Percentiles rank a stretch among this genome's conserved stretches.
These are phyloP conservation scores for Artemisia tridentata DNA, from an alignment of 129 eudicot genomes.

Conservation along the genomic window DNA sequence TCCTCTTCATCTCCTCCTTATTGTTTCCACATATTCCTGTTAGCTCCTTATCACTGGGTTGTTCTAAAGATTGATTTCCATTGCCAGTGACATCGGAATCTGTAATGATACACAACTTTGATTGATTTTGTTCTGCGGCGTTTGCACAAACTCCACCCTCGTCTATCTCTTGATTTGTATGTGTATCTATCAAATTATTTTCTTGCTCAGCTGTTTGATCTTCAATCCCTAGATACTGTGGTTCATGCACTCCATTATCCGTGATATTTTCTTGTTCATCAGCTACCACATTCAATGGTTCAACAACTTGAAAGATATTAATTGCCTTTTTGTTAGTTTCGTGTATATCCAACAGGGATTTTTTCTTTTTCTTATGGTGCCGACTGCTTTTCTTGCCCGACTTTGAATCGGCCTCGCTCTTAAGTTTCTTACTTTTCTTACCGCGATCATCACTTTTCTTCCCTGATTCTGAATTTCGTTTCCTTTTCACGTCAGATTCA, in stretches of 20 bases:
- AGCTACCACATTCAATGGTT: slow-evolving; percentile 14
- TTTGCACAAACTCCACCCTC: slow-evolving; percentile 18
- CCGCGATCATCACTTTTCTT: slow-evolving; percentile 3
- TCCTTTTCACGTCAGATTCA: slow-evolving; percentile 19
- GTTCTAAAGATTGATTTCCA: slow-evolving; percentile 8
- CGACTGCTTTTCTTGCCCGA: not conserved
- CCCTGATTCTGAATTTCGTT: slow-evolving; percentile 20
- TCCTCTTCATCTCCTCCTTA: slow-evolving; percentile 16
- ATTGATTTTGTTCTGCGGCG: not conserved
- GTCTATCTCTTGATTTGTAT: slow-evolving; percentile 3
- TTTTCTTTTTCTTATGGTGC: slow-evolving; percentile 24
- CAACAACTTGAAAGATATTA: slow-evolving; percentile 18
- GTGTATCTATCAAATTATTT: not conserved
- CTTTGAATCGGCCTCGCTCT: slow-evolving; percentile 9
- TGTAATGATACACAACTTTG: not conserved
- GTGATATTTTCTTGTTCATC: slow-evolving; percentile 6
- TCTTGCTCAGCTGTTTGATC: slow-evolving; percentile 7
- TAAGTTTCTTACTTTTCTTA: slow-evolving; percentile 19
- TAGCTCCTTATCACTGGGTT: slow-evolving; percentile 15
- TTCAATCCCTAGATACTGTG: not conserved
- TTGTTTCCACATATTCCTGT: slow-evolving; percentile 11
- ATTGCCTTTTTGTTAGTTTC: slow-evolving; percentile 6
- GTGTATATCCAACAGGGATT: no score
- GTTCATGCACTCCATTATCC: not conserved
- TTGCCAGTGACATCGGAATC: not conserved